phyloP scores from a whole-genome alignment of 2,329 filamentous ascomycete species.

The Mycocentrospora acerina region DNA sequence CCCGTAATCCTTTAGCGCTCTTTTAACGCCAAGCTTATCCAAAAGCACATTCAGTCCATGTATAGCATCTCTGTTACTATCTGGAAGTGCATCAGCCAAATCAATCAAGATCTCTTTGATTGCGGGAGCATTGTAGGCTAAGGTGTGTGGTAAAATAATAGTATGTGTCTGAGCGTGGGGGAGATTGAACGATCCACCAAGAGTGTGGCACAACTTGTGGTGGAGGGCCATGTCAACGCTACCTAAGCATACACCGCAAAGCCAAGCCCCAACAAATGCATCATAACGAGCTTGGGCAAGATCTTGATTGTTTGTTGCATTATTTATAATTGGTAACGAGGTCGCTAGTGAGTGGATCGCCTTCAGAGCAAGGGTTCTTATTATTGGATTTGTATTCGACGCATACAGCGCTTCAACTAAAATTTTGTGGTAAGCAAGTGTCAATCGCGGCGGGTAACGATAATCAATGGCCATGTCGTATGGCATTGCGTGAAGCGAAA shows the following conservation, averaged over 20 bases:
- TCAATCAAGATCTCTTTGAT: constrained; percentile 28
- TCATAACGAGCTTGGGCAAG: constrained; percentile 51
- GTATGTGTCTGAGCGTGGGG: constrained; percentile 68
- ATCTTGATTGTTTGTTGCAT: background rate
- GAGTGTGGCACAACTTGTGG: constrained; percentile 67
- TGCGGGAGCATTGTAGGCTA: constrained; percentile 58
- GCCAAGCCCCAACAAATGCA: constrained; percentile 65
- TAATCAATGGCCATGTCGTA: too few relatives aligned
- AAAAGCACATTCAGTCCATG: too few relatives aligned
- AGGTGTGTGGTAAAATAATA: constrained; percentile 62
- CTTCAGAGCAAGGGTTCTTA: constrained; percentile 21
- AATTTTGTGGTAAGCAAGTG: too few relatives aligned
- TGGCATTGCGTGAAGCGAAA: too few relatives aligned
- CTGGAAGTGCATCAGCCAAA: too few relatives aligned
- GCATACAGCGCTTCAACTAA: constrained; percentile 64
- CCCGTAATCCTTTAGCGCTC: too few relatives aligned
- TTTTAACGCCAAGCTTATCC: too few relatives aligned
- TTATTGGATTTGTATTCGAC: constrained; percentile 63
- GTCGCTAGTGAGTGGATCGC: constrained; percentile 1
- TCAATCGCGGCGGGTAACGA: too few relatives aligned
- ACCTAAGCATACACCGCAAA: constrained; percentile 63
- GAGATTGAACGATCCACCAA: constrained; percentile 64
- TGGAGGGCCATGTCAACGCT: constrained; percentile 64
- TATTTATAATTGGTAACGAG: constrained; percentile 1
- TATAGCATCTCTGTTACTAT: too few relatives aligned